Base-by-base conservation (phyloP, 1,139 yeast genomes). In the Candida mesenterica region DNA sequence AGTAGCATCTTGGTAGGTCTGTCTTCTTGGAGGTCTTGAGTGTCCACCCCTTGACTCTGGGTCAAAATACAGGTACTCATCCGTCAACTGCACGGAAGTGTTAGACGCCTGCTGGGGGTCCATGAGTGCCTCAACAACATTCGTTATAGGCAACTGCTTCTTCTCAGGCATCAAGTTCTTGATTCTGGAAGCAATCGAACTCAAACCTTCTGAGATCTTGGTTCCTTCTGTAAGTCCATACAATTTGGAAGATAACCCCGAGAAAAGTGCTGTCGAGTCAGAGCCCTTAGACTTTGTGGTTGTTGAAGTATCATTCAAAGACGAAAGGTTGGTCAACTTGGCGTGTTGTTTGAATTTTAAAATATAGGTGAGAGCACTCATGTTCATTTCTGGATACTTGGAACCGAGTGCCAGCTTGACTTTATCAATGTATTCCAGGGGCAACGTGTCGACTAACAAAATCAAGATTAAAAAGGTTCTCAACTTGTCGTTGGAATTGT, bases 41-140 rank as follows among this genome's bases (percentile, higher is more conserved):
- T 84, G 90, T 2, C 95, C 83, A 4, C 97, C 97, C 47, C 97
- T 76, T 4, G 87, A 80, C 48, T 79, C 82, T 18, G 98, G 97
- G 57, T 92, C 97, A 53, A 87, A 84, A 56, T 82, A 90, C 40
- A 92, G 65, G 57, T 92, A 92, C 49, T 87, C 95, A 54, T 90
- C 97, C 0, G 97, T 88, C 32, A 83, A 57, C 46, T 74, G 79
- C 30, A 81, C 60, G 16, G 83, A 75, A 30, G 79, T 75, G 2
- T 81, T 71, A 5, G 37, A 33, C 10, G 88, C 79, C 42, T 70
- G 72, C 22, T 62, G 53, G 5, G 97, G 97, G 44, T 87, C 95
- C 86, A 90, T 83, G 17, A 92, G 77, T 2, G 96, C 83, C 60
- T 90, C 96, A 8, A 89, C 95, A 27, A 92, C 79, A 52, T 83